Base-by-base conservation (phyloP, 176 grass and related monocot genomes). In the Phragmites australis region DNA sequence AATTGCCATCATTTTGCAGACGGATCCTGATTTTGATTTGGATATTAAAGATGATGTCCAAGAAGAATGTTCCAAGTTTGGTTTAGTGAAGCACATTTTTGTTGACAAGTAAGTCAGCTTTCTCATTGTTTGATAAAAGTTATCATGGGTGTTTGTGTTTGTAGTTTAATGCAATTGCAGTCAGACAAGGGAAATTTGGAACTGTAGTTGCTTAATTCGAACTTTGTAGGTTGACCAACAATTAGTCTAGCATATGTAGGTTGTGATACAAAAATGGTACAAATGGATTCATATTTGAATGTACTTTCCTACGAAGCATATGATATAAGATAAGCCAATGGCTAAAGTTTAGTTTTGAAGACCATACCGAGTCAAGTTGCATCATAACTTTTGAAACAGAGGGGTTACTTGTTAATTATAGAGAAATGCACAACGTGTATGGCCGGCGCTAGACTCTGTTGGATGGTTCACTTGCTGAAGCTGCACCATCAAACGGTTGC, bases 11-110 rank as follows among this genome's bases (percentile, higher is more conserved):
- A 80, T 52, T 81, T 72, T 56, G 41, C 82, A 97, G 93, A 93
- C 90, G 1, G 93, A 97, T 58, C 90, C 90, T 63, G 90, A 93
- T 89, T 97, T 97, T 88, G 93, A 93, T 76, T 80, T 93, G 83
- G 93, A 97, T 84, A 93, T 97, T 64, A 90, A 72, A 88, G 93
- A 97, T 51, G 93, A 97, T 55, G 93, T 97, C 49, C 75, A 90
- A 81, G 93, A 93, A 1, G 93, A 97, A 77, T 97, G 93, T 52
- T 90, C 85, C 9, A 97, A 97, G 23, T 97, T 93, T 67, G 93
- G 93, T 70, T 30, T 56, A 53, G 84, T 90, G 49, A 97, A 85
- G 60, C 93, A 96, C 83, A 93, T 96, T 59, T 84, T 86, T 88
- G 90, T 93, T 79, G 93, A 96, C 83, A 96, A 93, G 90, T 96